phyloP scores from a whole-genome alignment of 1,284 basidiomycete genomes.

The Cryptococcus sp. region DNA sequence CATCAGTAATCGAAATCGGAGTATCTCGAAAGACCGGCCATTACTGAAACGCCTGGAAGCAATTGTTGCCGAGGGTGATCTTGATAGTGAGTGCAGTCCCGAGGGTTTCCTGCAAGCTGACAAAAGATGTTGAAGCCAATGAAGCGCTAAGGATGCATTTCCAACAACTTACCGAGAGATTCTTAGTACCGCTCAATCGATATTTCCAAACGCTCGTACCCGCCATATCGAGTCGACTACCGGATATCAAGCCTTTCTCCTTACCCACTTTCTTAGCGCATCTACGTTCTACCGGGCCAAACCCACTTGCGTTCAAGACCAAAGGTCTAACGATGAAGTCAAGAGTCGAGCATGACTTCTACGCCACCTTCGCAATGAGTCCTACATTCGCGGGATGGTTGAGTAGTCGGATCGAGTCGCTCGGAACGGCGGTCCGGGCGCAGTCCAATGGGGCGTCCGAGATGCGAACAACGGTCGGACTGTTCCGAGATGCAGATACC shows the following conservation, averaged over 20 bases:
- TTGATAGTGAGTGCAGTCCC: slow-evolving; percentile 33
- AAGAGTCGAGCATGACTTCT: slow-evolving; percentile 47
- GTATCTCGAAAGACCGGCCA: slow-evolving; percentile 75
- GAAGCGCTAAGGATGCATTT: slow-evolving; percentile 75
- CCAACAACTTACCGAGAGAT: slow-evolving; percentile 75
- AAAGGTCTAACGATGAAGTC: slow-evolving; percentile 39
- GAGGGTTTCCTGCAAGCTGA: slow-evolving; percentile 1
- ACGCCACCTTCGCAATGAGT: slow-evolving; percentile 45
- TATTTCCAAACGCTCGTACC: slow-evolving; percentile 90
- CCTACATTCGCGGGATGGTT: slow-evolving; percentile 46
- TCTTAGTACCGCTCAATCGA: slow-evolving; percentile 87
- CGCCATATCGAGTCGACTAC: slow-evolving; percentile 12
- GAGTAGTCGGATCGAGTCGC: slow-evolving; percentile 25
- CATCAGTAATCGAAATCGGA: slow-evolving; percentile 71
- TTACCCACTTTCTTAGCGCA: slow-evolving; percentile 72
- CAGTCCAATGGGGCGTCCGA: not conserved
- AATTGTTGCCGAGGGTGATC: slow-evolving; percentile 37
- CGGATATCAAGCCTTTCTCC: slow-evolving; percentile 68
- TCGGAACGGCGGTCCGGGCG: slow-evolving; percentile 25
- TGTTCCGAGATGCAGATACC: not conserved
- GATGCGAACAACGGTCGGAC: not conserved
- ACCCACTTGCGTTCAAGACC: slow-evolving; percentile 66
- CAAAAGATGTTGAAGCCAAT: slow-evolving; percentile 52
- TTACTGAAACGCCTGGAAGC: slow-evolving; percentile 54
- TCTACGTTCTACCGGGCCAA: slow-evolving; percentile 68